phyloP scores from a whole-genome alignment of 148 eudicot species.

The Heliosperma pusillum region DNA sequence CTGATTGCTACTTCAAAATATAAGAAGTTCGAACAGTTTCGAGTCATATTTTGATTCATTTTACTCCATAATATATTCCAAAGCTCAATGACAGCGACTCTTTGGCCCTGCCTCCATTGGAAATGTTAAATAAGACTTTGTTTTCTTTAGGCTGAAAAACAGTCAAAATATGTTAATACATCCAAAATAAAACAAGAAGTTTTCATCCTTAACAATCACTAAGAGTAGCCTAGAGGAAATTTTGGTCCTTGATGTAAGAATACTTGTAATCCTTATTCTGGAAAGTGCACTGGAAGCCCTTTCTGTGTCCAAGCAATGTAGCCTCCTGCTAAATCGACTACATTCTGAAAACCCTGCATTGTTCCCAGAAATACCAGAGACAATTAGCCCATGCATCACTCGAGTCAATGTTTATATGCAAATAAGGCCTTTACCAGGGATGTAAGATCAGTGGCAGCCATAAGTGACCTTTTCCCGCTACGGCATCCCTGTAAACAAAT shows the following conservation, averaged over 20 bases:
- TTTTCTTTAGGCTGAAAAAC: too few species aligned
- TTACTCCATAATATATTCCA: too few species aligned
- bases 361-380: not conserved
- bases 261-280: not conserved
- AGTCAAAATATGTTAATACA: too few species aligned
- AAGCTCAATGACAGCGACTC: not conserved
- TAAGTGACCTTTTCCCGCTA: constrained; percentile 15
- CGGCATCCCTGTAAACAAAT: constrained; percentile 12
- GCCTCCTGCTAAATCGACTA: constrained; percentile 19
- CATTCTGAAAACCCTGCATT: constrained; percentile 16
- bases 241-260: not conserved
- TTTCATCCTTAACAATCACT: too few species aligned
- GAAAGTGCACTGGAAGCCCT: constrained; percentile 10
- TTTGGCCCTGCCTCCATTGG: too few species aligned
- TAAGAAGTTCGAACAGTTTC: too few species aligned
- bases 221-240: not conserved
- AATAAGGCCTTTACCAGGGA: not conserved
- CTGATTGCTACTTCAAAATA: not conserved
- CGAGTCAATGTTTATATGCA: not conserved
- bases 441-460: constrained; percentile 18
- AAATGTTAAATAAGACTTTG: too few species aligned
- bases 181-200: too few species aligned
- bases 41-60: too few species aligned
- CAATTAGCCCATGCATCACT: not conserved
- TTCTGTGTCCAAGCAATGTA: constrained; percentile 18